Evolutionary conservation across 768 basidiomycete species (phyloP).

Genomic region (Symmetrospora coprosmae): DNA sequence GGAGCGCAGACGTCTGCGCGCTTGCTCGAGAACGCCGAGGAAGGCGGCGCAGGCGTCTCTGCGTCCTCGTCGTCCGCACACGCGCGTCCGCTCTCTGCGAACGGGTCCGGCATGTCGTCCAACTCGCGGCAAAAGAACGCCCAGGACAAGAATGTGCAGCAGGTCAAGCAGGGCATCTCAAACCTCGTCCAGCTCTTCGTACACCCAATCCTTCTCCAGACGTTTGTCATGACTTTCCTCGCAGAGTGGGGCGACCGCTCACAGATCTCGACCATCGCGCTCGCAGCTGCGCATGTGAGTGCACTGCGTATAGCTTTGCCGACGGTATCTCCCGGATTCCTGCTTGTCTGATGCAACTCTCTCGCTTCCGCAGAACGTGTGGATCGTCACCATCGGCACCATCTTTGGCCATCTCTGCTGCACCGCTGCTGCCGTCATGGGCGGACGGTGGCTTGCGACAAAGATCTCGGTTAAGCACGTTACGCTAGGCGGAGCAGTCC

Average conservation of each 20-base stretch:
- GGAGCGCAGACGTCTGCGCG: conserved; percentile 41
- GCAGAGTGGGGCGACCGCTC: conserved; percentile 98
- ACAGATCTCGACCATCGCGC: conserved; percentile 89
- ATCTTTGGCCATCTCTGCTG: conserved; percentile 75
- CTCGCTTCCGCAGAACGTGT: conserved; percentile 61
- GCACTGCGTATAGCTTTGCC: neutral
- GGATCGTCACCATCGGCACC: conserved; percentile 77
- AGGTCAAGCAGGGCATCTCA: conserved; percentile 49
- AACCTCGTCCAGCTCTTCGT: conserved; percentile 52
- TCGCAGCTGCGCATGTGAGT: conserved; percentile 83
- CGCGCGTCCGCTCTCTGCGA: neutral
- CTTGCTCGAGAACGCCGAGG: conserved; percentile 57
- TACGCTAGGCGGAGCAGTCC: conserved; percentile 61
- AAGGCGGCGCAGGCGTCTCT: conserved; percentile 44
- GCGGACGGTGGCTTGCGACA: conserved; percentile 77
- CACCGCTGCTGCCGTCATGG: conserved; percentile 79
- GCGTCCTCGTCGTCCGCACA: neutral
- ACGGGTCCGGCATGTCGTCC: conserved; percentile 9
- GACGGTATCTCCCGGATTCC: conserved; percentile 4
- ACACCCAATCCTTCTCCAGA: conserved; percentile 87
- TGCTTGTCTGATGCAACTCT: conserved; percentile 1
- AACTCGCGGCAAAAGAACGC: neutral
- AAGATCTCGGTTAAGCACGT: conserved; percentile 93
- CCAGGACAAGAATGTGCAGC: neutral
- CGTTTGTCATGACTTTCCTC: conserved; percentile 88